These are phyloP conservation scores for Microascus cirrosus DNA, from an alignment of 2,329 filamentous ascomycete genomes.

Conservation along the genomic window DNA sequence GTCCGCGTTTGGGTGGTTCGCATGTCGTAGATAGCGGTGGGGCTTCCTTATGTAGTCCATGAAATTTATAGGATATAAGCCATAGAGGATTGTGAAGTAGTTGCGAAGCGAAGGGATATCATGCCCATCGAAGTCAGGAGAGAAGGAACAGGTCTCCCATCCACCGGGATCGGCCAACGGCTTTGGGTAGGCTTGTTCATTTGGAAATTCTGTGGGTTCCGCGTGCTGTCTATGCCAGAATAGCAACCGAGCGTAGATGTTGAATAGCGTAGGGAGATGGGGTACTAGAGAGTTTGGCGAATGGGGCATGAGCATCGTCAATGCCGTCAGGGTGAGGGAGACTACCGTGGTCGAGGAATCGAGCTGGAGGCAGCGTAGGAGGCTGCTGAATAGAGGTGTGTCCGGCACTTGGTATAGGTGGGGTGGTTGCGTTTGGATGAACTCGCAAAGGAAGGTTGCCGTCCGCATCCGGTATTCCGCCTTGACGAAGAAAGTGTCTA, in stretches of 20 bases:
- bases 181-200: constrained; percentile 8
- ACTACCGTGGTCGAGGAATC: constrained; percentile 69
- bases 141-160: constrained; percentile 57
- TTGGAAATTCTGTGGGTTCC: constrained; percentile 14
- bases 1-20: constrained; percentile 57
- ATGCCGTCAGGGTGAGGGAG: constrained; percentile 60
- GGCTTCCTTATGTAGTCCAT: constrained; percentile 80
- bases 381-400: constrained; percentile 59
- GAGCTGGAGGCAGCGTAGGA: constrained; percentile 63
- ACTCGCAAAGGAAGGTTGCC: constrained; percentile 58
- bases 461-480: constrained; percentile 52
- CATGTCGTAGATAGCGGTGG: constrained; percentile 64
- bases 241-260: constrained; percentile 67
- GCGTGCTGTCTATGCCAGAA: constrained; percentile 59
- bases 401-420: constrained; percentile 65
- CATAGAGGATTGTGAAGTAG: constrained; percentile 76
- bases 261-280: constrained; percentile 63
- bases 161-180: constrained; percentile 18
- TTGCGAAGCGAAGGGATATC: constrained; percentile 56
- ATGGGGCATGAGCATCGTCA: constrained; percentile 76
- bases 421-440: constrained; percentile 66
- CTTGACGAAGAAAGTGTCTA: constrained; percentile 57
- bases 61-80: constrained; percentile 75
- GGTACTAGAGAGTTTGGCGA: constrained; percentile 62
- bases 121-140: constrained; percentile 50